Percentiles rank a stretch among this genome's conserved stretches.
These are phyloP conservation scores for Lithocarpus polystachyus DNA, from an alignment of 306 rosid species.

Conservation along the genomic window DNA sequence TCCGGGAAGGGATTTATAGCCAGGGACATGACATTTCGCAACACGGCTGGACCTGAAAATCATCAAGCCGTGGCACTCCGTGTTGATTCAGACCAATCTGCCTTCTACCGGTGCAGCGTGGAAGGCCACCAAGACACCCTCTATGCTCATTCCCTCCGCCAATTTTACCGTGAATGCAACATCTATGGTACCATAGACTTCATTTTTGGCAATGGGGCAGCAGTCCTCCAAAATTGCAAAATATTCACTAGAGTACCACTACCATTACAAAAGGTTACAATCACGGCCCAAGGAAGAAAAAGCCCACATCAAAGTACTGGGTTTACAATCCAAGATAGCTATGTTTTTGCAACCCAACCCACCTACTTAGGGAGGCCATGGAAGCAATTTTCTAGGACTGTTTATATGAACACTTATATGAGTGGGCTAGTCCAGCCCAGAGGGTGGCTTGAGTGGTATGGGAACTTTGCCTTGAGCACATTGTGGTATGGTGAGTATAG, in stretches of 20 bases:
- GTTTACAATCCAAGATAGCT: constrained; percentile 66
- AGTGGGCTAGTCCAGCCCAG: constrained; percentile 66
- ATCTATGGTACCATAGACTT: constrained; percentile 83
- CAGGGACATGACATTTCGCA: constrained; percentile 64
- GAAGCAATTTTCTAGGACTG: constrained; percentile 71
- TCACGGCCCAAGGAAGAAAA: constrained; percentile 84
- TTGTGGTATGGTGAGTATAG: constrained; percentile 87
- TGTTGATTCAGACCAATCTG: constrained; percentile 85
- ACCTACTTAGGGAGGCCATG: constrained; percentile 79
- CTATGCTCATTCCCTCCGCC: constrained; percentile 76
- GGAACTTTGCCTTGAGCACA: constrained; percentile 65
- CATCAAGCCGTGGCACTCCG: constrained; percentile 80
- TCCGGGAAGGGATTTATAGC: constrained; percentile 83
- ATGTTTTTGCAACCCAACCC: constrained; percentile 62
- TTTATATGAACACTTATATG: constrained; percentile 70
- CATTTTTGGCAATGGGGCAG: constrained; percentile 86
- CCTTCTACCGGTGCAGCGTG: constrained; percentile 72
- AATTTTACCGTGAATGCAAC: constrained; percentile 73
- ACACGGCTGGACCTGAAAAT: constrained; percentile 71
- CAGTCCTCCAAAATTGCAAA: constrained; percentile 71
- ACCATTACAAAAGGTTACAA: constrained; percentile 68
- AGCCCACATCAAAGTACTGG: constrained; percentile 80
- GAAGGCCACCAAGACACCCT: constrained; percentile 88
- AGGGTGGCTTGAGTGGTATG: constrained; percentile 90
- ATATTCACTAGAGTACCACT: constrained; percentile 74